These are phyloP conservation scores for Xylariaceae sp. DNA, from an alignment of 2,329 filamentous ascomycete genomes.

Conservation along the genomic window DNA sequence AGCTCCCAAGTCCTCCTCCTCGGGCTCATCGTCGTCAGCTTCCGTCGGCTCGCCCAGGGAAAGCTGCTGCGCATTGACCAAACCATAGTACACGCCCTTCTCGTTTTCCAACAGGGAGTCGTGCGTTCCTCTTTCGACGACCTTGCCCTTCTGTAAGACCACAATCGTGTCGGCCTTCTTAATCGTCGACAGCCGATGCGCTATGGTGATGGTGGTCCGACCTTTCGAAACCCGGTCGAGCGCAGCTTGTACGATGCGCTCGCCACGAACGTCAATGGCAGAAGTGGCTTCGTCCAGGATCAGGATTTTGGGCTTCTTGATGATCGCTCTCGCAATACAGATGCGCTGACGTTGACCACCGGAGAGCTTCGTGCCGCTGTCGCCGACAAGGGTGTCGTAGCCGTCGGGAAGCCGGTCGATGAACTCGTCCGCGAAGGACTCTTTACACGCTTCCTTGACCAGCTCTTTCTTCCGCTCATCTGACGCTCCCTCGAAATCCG, in stretches of 20 bases:
- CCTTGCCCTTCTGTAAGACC: conserved; percentile 66
- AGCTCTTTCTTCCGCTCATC: conserved; percentile 54
- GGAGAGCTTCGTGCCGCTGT: conserved; percentile 71
- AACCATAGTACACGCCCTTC: conserved; percentile 60
- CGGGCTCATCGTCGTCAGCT: conserved; percentile 29
- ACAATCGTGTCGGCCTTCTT: conserved; percentile 75
- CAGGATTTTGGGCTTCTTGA: conserved; percentile 66
- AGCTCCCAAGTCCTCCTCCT: conserved; percentile 37
- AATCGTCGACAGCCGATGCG: conserved; percentile 70
- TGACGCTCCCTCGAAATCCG: conserved; percentile 47
- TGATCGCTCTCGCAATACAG: conserved; percentile 70
- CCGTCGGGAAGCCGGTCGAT: conserved; percentile 60
- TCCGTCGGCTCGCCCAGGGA: conserved; percentile 46
- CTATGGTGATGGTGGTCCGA: conserved; percentile 69
- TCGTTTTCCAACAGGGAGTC: conserved; percentile 60
- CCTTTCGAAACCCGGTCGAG: conserved; percentile 57
- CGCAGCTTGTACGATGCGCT: conserved; percentile 60
- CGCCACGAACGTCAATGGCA: conserved; percentile 52
- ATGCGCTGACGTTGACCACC: conserved; percentile 85
- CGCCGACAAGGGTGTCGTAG: conserved; percentile 72
- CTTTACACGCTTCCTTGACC: conserved; percentile 59
- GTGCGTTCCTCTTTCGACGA: conserved; percentile 73
- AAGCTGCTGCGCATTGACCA: conserved; percentile 62
- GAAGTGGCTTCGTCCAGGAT: conserved; percentile 77
- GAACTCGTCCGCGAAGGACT: conserved; percentile 67